A percentile compares a stretch with the other conserved stretches of the same genome.
Conservation (phyloP, 169 alveolate species). For the Plasmodium coatneyi region DNA sequence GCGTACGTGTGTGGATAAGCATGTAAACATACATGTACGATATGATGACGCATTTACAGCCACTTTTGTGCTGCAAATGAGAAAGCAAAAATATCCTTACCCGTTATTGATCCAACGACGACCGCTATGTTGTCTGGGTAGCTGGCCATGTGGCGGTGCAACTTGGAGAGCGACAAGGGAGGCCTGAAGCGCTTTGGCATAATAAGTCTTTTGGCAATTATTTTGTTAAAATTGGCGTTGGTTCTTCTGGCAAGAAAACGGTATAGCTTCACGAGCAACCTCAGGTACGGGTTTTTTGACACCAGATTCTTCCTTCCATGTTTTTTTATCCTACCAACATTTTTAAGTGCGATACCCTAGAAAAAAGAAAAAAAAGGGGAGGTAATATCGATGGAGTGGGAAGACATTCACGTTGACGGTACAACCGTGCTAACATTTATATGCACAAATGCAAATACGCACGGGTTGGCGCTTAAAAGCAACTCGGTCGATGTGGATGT, state of each 20-base stretch:
- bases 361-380: not conserved
- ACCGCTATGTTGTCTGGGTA: conserved; percentile 94
- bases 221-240: conserved; percentile 92
- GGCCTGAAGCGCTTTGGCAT: conserved; percentile 94
- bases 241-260: conserved; percentile 95
- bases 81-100: conserved; percentile 74
- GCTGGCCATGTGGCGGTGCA: conserved; percentile 91
- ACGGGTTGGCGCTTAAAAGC: not conserved
- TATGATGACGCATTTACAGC: not conserved
- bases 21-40: not conserved
- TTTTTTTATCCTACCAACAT: conserved; percentile 92
- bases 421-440: not conserved
- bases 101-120: conserved; percentile 97
- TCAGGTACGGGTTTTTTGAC: conserved; percentile 92
- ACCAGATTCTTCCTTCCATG: conserved; percentile 91
- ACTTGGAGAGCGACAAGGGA: conserved; percentile 95
- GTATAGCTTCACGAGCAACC: conserved; percentile 89
- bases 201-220: conserved; percentile 93
- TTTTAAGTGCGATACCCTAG: conserved; percentile 91
- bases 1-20: not conserved
- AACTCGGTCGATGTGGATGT: not conserved
- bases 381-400: not conserved
- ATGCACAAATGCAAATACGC: not conserved
- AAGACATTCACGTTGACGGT: not conserved
- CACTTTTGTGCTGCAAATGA: not conserved